phyloP scores from a whole-genome alignment of 2,329 filamentous ascomycete species.

The Dothiorella sarmentorum region DNA sequence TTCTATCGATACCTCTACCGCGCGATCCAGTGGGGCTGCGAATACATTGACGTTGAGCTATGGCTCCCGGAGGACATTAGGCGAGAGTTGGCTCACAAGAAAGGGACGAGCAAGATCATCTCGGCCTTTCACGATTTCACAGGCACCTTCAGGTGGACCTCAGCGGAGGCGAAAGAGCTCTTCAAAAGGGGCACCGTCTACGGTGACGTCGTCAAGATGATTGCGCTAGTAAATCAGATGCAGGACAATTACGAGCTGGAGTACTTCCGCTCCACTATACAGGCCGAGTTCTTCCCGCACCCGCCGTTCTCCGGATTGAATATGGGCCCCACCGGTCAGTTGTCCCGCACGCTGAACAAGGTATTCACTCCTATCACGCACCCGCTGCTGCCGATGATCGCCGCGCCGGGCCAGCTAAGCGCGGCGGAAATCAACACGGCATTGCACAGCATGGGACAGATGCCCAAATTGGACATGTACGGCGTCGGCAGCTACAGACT shows the following conservation, averaged over 20 bases:
- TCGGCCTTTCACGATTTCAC: slow-evolving; percentile 92
- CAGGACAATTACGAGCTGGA: slow-evolving; percentile 89
- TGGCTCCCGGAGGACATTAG: slow-evolving; percentile 80
- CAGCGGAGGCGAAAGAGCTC: slow-evolving; percentile 65
- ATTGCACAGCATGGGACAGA: slow-evolving; percentile 72
- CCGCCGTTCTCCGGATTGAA: slow-evolving; percentile 80
- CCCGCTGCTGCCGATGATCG: slow-evolving; percentile 76
- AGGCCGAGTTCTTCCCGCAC: slow-evolving; percentile 60
- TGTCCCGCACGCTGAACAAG: slow-evolving; percentile 78
- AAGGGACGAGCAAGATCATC: slow-evolving; percentile 79
- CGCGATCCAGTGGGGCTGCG: slow-evolving; percentile 83
- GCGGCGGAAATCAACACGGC: slow-evolving; percentile 81
- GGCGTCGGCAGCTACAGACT: slow-evolving; percentile 67
- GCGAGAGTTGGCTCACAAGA: slow-evolving; percentile 61
- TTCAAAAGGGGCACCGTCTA: slow-evolving; percentile 71
- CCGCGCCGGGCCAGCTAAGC: slow-evolving; percentile 80
- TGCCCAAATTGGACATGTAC: slow-evolving; percentile 76
- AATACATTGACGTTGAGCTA: slow-evolving; percentile 85
- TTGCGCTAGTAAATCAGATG: slow-evolving; percentile 73
- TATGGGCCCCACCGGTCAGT: slow-evolving; percentile 82
- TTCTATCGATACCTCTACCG: slow-evolving; percentile 78
- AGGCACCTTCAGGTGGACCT: slow-evolving; percentile 79
- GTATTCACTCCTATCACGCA: slow-evolving; percentile 88
- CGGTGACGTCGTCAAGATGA: slow-evolving; percentile 88
- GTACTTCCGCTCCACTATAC: slow-evolving; percentile 78